Base-by-base conservation (phyloP, 345 rosid species). In the Erysimum cheiranthoides region DNA sequence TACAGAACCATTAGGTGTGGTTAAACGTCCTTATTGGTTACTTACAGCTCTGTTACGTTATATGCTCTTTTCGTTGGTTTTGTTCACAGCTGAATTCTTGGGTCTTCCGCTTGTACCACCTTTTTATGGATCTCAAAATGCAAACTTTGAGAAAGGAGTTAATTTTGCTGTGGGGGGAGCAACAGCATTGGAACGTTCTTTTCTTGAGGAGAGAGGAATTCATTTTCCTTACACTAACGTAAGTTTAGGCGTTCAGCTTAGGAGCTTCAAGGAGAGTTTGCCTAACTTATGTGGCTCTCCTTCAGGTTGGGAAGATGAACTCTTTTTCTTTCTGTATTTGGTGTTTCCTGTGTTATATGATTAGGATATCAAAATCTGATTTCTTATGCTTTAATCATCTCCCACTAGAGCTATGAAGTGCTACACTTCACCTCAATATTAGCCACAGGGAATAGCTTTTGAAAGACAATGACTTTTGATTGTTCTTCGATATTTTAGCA, bases 111-210 rank as follows among this genome's bases (percentile, higher is more conserved):
- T 61, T 10, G 71, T 85, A 57, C 84, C 82, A 25, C 85, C 90
- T 7, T 81, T 43, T 61, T 76, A 18, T 32, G 82, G 81, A 53
- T 63, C 54, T 39, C 31, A 40, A 45, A 58, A 76, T 25, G 79
- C 39, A 39, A 77, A 46, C 10, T 81, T 83, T 16, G 14, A 68
- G 17, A 68, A 66, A 32, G 91, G 89, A 34, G 83, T 71, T n/a
- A 87, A 87, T 68, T 84, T 87, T 59, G 91, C 86, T 0, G 84
- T 85, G 4, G 85, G 49, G 0, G 84, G 83, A 32, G 89, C 87
- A 39, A 81, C 83, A 0, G 87, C 89, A 11, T 62, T 87, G 36
- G 82, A 81, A 34, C 12, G 3, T 16, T 14, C 52, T 2, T 72
- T 66, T 52, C 61, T 82, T 10, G 61, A 62, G 40, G 65, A 68